Conservation (phyloP, 78 protist genomes). For the Bodo saltans region DNA sequence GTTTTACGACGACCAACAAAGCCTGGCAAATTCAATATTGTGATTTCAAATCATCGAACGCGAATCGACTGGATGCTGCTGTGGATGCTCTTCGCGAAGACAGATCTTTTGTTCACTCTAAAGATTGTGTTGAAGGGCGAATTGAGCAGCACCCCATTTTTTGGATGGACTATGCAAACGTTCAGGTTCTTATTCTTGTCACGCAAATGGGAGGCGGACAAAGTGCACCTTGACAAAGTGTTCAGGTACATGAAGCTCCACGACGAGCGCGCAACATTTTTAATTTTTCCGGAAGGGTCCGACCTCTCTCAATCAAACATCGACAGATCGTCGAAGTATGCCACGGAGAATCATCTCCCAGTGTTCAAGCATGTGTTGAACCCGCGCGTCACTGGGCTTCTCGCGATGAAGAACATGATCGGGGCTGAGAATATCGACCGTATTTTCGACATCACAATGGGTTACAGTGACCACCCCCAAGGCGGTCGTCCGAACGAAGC, state of each 20-base stretch:
- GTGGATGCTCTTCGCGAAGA: background rate
- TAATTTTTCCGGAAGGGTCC: slow-evolving; percentile 38
- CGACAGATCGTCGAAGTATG: background rate
- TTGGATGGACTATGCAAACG: slow-evolving; percentile 20
- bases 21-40: too few relatives aligned
- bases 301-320: background rate
- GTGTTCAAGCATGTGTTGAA: background rate
- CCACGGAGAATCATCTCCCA: background rate
- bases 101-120: background rate
- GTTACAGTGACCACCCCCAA: background rate
- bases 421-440: background rate
- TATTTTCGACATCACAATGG: slow-evolving; percentile 31
- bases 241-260: background rate
- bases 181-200: slow-evolving; percentile 12
- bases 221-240: background rate
- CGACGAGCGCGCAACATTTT: background rate
- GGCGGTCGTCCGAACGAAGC: background rate
- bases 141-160: background rate
- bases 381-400: slow-evolving; percentile 6
- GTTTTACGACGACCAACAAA: too few relatives aligned
- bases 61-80: slow-evolving; percentile 27
- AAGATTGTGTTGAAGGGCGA: background rate
- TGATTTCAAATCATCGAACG: background rate
- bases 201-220: background rate
- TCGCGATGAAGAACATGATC: background rate